Percentiles rank a stretch among this genome's conserved stretches.
These are phyloP conservation scores for Acanthochlamys bracteata DNA, from an alignment of 106 monocot species.

Conservation along the genomic window DNA sequence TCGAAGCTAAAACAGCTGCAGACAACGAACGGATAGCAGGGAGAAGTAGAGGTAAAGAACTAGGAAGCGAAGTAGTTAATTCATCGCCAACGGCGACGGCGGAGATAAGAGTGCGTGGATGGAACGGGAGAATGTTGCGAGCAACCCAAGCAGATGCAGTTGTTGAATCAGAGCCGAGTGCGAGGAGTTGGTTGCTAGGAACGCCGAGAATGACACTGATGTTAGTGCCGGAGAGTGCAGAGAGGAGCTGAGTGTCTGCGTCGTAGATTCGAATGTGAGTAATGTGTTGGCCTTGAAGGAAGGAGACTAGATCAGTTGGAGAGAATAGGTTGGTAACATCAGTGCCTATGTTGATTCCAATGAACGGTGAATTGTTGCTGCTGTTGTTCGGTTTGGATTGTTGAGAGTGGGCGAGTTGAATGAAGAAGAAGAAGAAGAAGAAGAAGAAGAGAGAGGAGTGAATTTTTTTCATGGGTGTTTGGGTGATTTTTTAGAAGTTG, in stretches of 20 bases:
- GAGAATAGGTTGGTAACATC: conserved; percentile 41
- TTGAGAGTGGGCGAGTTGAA: background rate
- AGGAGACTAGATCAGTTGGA: conserved; percentile 29
- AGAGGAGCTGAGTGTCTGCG: conserved; percentile 43
- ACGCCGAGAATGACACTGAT: conserved; percentile 48
- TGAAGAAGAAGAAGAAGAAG: background rate
- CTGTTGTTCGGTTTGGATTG: background rate
- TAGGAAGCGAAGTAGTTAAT: conserved; percentile 38
- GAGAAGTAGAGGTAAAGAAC: conserved; percentile 44
- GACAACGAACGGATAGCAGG: conserved; percentile 46
- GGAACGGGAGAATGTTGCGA: conserved; percentile 44
- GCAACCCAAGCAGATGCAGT: conserved; percentile 53
- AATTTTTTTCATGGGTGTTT: too few relatives aligned
- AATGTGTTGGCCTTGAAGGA: conserved; percentile 54
- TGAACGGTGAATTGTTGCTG: conserved; percentile 25
- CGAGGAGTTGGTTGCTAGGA: conserved; percentile 67
- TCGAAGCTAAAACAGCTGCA: conserved; percentile 26
- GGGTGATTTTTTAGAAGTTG: too few relatives aligned
- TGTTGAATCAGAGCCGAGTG: conserved; percentile 46
- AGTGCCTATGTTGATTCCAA: conserved; percentile 68
- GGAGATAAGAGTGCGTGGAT: conserved; percentile 30
- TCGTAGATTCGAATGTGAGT: conserved; percentile 63
- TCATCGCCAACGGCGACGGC: conserved; percentile 56
- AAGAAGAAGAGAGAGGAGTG: too few relatives aligned
- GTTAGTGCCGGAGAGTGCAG: conserved; percentile 39